phyloP scores from a whole-genome alignment of 2,329 filamentous ascomycete genomes.

The Penicillium nordicum region DNA sequence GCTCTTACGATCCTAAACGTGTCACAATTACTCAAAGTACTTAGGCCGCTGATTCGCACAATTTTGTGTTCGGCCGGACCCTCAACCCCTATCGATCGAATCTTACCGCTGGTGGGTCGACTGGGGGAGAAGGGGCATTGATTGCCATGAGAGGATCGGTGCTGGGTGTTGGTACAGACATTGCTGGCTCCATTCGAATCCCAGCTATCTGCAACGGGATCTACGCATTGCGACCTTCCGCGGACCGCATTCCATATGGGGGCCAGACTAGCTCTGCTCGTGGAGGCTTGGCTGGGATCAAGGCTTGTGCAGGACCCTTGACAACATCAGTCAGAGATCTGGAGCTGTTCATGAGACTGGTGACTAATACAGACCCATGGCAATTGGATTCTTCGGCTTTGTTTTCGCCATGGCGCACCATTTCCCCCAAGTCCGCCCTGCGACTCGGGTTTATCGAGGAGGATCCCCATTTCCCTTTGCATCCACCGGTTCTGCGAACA shows the following conservation, averaged over 20 bases:
- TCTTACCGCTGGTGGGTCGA: conserved; percentile 60
- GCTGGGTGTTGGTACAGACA: conserved; percentile 60
- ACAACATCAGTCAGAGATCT: conserved; percentile 26
- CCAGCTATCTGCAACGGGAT: conserved; percentile 50
- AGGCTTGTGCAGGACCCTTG: conserved; percentile 22
- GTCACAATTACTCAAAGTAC: conserved; percentile 33
- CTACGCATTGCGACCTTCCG: conserved; percentile 48
- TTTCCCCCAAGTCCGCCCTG: conserved; percentile 10
- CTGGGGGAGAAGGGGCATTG: conserved; percentile 63
- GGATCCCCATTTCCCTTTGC: conserved; percentile 16
- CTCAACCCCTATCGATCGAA: conserved; percentile 60
- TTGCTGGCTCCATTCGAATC: conserved; percentile 47
- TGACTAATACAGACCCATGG: conserved; percentile 22
- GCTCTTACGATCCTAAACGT: too few relatives aligned
- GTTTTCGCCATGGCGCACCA: conserved; percentile 24
- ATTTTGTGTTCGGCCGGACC: conserved; percentile 59
- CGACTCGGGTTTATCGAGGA: conserved; percentile 14
- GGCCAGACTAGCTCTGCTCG: conserved; percentile 38
- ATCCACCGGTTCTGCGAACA: conserved; percentile 15
- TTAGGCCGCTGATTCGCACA: conserved; percentile 51
- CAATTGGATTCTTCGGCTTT: conserved; percentile 22
- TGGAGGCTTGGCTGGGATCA: conserved; percentile 17
- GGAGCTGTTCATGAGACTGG: conserved; percentile 20
- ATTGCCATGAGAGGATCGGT: conserved; percentile 56
- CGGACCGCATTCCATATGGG: conserved; percentile 48